phyloP scores from a whole-genome alignment of 192 early-diverging fungal genomes.

The Dimargaris xerosporica region DNA sequence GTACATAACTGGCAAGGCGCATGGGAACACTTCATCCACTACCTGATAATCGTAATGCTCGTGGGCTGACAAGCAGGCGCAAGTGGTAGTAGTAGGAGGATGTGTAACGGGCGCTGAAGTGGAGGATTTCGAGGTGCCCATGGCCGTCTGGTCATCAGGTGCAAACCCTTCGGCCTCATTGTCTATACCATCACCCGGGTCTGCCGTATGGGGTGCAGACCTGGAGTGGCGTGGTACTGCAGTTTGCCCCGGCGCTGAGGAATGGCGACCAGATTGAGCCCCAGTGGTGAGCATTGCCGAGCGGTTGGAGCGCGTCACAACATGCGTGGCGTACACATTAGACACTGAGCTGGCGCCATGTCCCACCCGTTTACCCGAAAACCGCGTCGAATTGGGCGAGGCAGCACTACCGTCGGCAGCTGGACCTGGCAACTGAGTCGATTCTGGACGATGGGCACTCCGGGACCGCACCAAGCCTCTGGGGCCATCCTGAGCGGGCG shows the following conservation, averaged over 20 bases:
- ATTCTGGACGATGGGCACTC: no score
- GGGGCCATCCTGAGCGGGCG: no score
- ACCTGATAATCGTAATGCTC: constrained; percentile 8
- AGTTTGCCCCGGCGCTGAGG: no score
- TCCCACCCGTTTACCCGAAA: neutral
- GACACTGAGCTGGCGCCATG: constrained; percentile 1
- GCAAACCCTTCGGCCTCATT: neutral
- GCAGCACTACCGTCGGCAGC: no score
- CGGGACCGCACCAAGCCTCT: no score
- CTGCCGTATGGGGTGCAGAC: no score
- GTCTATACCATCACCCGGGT: neutral
- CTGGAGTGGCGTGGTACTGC: no score
- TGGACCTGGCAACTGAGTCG: no score
- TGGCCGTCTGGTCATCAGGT: neutral
- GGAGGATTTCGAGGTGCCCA: neutral
- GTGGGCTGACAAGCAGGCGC: constrained; percentile 2
- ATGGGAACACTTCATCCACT: constrained; percentile 3
- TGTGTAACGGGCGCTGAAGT: neutral
- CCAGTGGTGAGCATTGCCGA: constrained; percentile 10
- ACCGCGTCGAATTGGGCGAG: no score
- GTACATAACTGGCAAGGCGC: neutral
- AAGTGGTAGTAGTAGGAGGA: neutral
- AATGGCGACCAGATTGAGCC: neutral
- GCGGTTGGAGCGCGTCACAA: constrained; percentile 5
- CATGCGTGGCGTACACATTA: constrained; percentile 10